Evolutionary conservation across 371 early-diverging fungal species (phyloP), one percentile per base, ranked within the genome.

Genomic region (Mortierella sp.): DNA sequence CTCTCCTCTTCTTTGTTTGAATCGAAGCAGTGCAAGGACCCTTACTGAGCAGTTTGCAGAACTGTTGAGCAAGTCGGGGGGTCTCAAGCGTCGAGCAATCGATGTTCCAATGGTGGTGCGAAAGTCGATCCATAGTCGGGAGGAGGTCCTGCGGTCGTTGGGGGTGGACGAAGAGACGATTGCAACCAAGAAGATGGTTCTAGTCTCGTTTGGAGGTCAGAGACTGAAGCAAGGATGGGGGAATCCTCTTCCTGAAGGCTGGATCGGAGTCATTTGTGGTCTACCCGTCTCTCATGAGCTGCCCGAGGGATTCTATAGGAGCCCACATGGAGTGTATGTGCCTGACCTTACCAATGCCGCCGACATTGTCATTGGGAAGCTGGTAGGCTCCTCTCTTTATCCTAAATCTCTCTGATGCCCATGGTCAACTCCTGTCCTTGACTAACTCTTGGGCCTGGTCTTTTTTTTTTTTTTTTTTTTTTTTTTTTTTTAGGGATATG

Each of bases 301-400:
- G 64, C 86, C 89, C 7, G 68, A 70, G 0, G 68, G 81, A 12
- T 87, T 86, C 58, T 90, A 88, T 67, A 63, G 84, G 7, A 85
- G 86, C 14, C 81, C 87, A 1, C 80, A 81, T 21, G 86, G 86
- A 64, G 89, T 87, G 7, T 88, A 87, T 69, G 87, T 91, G 14
- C 93, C 93, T 15, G 92, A 93, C 68, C 74, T 91, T 18, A 85
- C 91, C 48, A 84, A 89, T 60, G 91, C 90, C 18, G 87, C 85
- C 7, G 91, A 91, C 68, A 90, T 88, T 21, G 86, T 91, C 6
- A 81, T 91, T 25, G 92, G 92, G 7, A 93, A 93, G 74, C 67
- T 88, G n/a, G 72, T 71, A 71, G 53, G 70, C 44, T 26, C 7
- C 28, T 44, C 47, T 64, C 45, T 28, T 25, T 6, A n/a, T 6